Evolutionary conservation across 2,329 filamentous ascomycete species (phyloP), one percentile per base, ranked within the genome.

Genomic region (Cladosporium sp.): DNA sequence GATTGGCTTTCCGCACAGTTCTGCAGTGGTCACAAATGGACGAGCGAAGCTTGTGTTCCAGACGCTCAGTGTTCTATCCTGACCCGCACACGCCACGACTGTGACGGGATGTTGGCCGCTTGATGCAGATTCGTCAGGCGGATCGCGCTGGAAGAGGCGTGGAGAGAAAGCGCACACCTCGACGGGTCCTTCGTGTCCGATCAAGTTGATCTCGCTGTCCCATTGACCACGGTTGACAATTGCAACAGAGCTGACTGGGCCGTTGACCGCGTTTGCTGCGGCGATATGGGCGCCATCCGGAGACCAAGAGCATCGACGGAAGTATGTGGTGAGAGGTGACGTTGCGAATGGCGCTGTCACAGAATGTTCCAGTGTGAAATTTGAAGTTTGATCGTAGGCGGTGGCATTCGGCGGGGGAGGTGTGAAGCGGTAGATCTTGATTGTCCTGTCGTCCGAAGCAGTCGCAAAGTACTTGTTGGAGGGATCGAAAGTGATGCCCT

Each of bases 391-490:
- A 77, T 99, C 95, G 76, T 98, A 92, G 64, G 94, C 89, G 1
- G 92, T 96, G 41, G 95, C 92, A 77, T 97, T 97, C 11, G 95
- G 92, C 1, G 90, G 87, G 0, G 95, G 93, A 1, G 94, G 91
- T 2, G 92, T 97, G 78, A 97, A 99, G 67, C 93, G 89, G 79
- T 96, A 98, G 73, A 99, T 92, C 78, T 96, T 96, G 79, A 99
- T 96, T 2, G 93, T 94, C 67, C 95, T 89, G 78, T 99, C 95
- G 78, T 99, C 95, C 80, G 93, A 97, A 2, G 96, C 93, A 0
- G 96, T 99, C 18, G 96, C 95, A 79, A 99, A 99, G 83, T 97
- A 99, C 77, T 98, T 99, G 82, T 98, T 98, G 51, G 95, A 95
- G 0, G 95, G 95, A 76, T 99, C 95, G 76, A 99, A 99, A 0